These are phyloP conservation scores for Lonicera japonica DNA, from an alignment of 129 eudicot species.

Conservation along the genomic window DNA sequence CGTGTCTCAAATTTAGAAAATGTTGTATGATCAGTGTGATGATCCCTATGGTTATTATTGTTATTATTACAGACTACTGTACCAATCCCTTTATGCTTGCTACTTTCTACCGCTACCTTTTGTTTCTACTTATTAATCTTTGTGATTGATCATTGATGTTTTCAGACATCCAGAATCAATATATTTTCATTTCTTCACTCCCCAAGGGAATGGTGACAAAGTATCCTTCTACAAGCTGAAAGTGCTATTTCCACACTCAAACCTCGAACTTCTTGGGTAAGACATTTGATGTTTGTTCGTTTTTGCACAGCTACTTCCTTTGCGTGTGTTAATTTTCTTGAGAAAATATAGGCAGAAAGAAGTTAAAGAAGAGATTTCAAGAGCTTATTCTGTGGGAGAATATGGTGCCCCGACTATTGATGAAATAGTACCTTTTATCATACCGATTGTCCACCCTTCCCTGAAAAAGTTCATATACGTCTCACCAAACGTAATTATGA, in stretches of 20 bases:
- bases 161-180: constrained; percentile 10
- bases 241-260: constrained; percentile 21
- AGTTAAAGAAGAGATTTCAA: constrained; percentile 10
- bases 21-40: too few species aligned
- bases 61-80: too few species aligned
- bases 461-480: constrained; percentile 17
- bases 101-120: too few species aligned
- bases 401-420: neutral
- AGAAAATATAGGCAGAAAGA: constrained; percentile 14
- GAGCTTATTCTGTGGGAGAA: constrained; percentile 13
- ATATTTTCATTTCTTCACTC: constrained; percentile 14
- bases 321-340: neutral
- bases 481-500: constrained; percentile 14
- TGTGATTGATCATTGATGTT: neutral
- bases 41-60: too few species aligned
- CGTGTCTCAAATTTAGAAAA: too few species aligned
- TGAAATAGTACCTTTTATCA: constrained; percentile 15
- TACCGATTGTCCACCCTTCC: constrained; percentile 14
- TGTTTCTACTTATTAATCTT: too few species aligned
- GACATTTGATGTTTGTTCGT: constrained; percentile 4
- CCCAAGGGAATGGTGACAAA: constrained; percentile 11
- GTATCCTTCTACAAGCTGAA: constrained; percentile 15
- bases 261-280: constrained; percentile 19
- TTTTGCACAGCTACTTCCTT: neutral
- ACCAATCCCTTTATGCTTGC: neutral